Base-by-base conservation (phyloP, 805 yeast genomes). In the Ogataea nakhonphanomensis region DNA sequence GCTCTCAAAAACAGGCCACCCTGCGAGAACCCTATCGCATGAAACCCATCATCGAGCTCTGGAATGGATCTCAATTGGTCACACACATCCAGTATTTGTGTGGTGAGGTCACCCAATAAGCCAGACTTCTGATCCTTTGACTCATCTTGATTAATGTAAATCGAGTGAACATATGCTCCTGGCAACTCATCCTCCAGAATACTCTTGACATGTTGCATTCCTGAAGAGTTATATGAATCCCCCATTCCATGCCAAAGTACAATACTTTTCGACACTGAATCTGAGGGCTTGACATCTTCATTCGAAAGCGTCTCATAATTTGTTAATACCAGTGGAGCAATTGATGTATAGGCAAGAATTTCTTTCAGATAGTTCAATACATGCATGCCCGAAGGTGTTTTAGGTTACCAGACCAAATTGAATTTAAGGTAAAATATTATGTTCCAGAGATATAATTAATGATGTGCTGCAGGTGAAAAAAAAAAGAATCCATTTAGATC, bases 221-320 rank as follows among this genome's bases (percentile, higher is more conserved):
- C 76, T 1, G 71, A 57, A 0, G 88, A 77, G 53, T 81, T 73
- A 55, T 79, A 84, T 8, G 74, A 70, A 57, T 85, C 95, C 0
- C 95, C 93, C 61, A 86, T 69, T 0, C 95, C 95, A 53, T 85
- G 95, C 95, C 95, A 85, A 29, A 86, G 55, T 2, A 85, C 87
- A 2, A 85, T 33, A 14, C 41, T 33, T 10, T 23, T 39, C 12
- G 21, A 5, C 5, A 5, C 10, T 11, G 37, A 23, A 10, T 10
- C 34, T 6, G 7, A n/a, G 7, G 6, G 20, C 30, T 17, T 7
- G 34, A 8, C 30, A 17, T 17, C 3, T 17, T 17, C 20, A 17
- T 17, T 17, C 5, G 5, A 17, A 17, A 4, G 20, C 20, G 20
- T 17, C 5, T 5, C 20, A 17, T 17, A 4, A 17, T 14, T 14